These are phyloP conservation scores for Blakeslea trispora DNA, from an alignment of 371 early-diverging fungal genomes.

Conservation along the genomic window DNA sequence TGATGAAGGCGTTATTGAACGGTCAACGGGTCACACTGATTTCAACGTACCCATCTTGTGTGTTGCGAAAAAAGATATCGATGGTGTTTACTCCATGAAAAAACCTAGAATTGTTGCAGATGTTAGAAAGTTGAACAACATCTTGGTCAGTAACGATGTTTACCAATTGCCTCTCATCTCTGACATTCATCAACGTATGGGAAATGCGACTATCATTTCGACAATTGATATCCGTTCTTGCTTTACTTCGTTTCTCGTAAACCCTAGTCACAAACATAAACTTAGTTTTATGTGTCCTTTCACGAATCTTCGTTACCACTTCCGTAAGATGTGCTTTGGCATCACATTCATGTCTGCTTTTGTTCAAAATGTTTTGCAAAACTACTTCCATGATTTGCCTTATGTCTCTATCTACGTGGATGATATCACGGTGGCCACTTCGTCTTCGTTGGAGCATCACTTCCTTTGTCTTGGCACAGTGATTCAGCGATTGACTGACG, in stretches of 20 bases:
- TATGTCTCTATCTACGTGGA: constrained; percentile 10
- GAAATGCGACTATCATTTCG: background rate
- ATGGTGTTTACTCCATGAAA: no score
- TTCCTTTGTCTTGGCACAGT: background rate
- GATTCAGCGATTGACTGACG: background rate
- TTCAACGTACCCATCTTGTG: no score
- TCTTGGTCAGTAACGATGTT: background rate
- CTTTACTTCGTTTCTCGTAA: constrained; percentile 1
- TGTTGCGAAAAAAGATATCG: no score
- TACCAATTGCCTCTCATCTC: constrained; percentile 1
- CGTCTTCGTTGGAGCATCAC: background rate
- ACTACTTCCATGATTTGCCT: constrained; percentile 4
- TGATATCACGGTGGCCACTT: constrained; percentile 4
- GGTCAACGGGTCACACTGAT: no score
- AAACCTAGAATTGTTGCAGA: background rate
- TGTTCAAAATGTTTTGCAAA: background rate
- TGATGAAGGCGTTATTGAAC: no score
- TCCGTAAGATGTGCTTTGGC: background rate
- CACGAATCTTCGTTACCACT: background rate
- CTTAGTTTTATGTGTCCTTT: constrained; percentile 6
- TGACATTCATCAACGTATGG: background rate
- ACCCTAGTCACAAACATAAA: constrained; percentile 3
- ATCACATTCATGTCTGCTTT: background rate
- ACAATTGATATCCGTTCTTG: constrained; percentile 9
- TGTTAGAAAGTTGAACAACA: constrained; percentile 2